Conservation (phyloP, 345 rosid species). For the Clausena lansium region DNA sequence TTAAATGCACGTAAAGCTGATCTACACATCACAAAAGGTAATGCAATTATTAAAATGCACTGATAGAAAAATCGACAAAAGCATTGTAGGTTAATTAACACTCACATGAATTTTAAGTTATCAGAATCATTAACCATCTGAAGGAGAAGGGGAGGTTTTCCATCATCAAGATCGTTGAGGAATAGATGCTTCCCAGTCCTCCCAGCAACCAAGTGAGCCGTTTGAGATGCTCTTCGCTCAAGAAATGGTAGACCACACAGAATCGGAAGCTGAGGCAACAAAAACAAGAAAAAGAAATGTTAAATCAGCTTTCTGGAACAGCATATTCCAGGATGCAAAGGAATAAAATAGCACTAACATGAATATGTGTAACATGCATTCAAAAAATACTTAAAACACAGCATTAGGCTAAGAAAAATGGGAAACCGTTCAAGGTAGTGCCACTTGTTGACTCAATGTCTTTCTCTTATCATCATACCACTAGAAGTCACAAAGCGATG, state of each 20-base stretch:
- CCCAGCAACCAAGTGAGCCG: conserved; percentile 85
- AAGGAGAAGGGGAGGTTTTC: conserved; percentile 83
- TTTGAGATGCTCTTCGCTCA: conserved; percentile 80
- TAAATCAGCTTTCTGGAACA: neutral
- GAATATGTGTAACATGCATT: neutral
- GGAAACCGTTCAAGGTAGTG: neutral
- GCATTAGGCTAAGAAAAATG: neutral
- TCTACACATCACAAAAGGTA: conserved; percentile 44
- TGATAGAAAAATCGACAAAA: neutral
- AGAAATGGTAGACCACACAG: conserved; percentile 92
- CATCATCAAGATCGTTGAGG: conserved; percentile 74
- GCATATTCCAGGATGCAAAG: neutral
- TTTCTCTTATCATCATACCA: conserved; percentile 6
- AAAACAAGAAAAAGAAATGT: neutral
- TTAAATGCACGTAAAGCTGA: conserved; percentile 79
- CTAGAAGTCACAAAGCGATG: neutral
- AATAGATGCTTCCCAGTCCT: conserved; percentile 91
- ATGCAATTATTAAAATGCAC: conserved; percentile 6
- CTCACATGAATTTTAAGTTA: conserved; percentile 76
- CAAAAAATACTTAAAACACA: neutral
- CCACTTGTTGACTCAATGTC: neutral
- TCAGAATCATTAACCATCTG: conserved; percentile 76
- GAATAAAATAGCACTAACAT: neutral
- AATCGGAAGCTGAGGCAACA: conserved; percentile 65
- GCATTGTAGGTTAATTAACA: conserved; percentile 4